Base-by-base conservation (phyloP, 768 basidiomycete genomes). In the Boletus pseudo-olivaceus region DNA sequence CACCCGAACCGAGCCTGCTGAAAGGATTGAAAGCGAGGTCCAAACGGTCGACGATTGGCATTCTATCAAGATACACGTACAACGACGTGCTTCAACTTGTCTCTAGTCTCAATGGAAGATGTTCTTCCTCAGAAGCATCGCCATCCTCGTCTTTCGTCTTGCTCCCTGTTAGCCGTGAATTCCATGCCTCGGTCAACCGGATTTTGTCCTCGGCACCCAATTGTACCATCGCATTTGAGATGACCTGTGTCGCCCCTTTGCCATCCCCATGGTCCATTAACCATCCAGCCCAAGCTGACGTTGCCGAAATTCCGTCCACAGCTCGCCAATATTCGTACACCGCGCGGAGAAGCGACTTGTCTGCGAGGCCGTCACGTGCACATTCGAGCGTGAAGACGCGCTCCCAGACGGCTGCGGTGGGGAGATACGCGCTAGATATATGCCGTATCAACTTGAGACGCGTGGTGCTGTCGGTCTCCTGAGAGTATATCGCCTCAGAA, bases 201-300 rank as follows among this genome's bases (percentile, higher is more conserved):
- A 34, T 61, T 56, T 73, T 68, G 53, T 69, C 71, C 29, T 51
- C 62, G 29, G 56, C 58, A 43, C 43, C 52, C 50, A 71, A 58
- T 51, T 63, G 67, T 41, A 61, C 57, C 62, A 67, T 63, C 55
- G 64, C 71, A 49, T 62, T 64, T 38, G 66, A 69, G 44, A 81
- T 67, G 39, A 74, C 64, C 40, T 58, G 70, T 35, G 67, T 69
- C 51, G 76, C 79, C 57, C 72, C 75, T 47, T 64, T 68, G 35
- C 78, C 80, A 49, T 69, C 63, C 33, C 75, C 78, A 48, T 66
- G 61, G 41, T 53, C 55, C 62, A 76, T 62, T 30, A 83, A 56
- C 81, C 82, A 83, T 50, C 62, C 60, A 15, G 75, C 79, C 78
- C 78, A 82, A 53, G 63, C 70, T 44, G 73, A 57, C 34, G 71